phyloP scores from a whole-genome alignment of 1,284 basidiomycete genomes.

The Ustilago tritici region DNA sequence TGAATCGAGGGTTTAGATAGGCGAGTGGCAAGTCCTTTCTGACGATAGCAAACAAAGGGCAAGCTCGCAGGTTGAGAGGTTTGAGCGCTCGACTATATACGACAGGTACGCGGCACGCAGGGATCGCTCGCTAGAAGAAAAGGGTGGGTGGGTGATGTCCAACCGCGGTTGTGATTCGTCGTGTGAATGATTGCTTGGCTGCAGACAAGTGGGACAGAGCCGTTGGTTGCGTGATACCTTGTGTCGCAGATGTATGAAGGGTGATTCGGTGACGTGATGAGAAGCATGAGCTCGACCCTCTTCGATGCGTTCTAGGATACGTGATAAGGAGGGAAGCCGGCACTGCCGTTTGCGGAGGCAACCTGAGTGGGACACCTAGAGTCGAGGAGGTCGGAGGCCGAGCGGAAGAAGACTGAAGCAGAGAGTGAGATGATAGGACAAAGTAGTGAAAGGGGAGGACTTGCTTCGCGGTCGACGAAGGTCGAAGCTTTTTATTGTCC shows the following conservation, averaged over 20 bases:
- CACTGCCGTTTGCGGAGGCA: too few species aligned
- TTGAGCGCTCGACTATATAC: constrained; percentile 3
- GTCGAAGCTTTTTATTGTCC: constrained; percentile 1
- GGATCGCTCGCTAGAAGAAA: background rate
- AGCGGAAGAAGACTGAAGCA: background rate
- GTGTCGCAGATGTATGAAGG: too few species aligned
- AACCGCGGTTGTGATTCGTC: background rate
- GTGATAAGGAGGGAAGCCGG: too few species aligned
- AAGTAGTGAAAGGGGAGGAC: background rate
- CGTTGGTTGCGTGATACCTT: background rate
- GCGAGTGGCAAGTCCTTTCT: background rate
- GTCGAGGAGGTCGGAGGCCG: background rate
- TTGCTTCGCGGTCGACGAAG: background rate
- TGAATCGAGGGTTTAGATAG: background rate
- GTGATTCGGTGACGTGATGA: background rate
- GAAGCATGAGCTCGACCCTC: too few species aligned
- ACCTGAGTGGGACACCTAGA: background rate
- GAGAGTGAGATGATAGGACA: background rate
- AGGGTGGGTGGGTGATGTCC: background rate
- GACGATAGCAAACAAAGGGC: background rate
- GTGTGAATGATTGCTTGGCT: background rate
- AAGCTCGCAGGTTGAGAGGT: background rate
- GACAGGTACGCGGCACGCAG: background rate
- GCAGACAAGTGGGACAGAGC: background rate
- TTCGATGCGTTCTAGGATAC: too few species aligned